Evolutionary conservation across 805 yeast species (phyloP).

Genomic region (Metschnikowia lachancei): DNA sequence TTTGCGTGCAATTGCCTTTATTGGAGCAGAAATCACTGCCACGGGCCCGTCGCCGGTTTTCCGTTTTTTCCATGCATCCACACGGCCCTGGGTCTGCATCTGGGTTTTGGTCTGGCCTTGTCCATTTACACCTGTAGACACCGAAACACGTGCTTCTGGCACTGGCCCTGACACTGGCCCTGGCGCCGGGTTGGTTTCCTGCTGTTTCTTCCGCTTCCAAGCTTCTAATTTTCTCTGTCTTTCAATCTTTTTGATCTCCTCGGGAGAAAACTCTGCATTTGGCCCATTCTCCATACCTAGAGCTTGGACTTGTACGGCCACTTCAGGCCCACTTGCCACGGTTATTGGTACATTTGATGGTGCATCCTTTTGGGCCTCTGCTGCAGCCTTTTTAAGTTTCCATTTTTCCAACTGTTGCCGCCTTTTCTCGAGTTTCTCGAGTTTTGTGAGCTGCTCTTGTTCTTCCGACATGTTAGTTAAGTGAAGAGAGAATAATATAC

Average conservation of each 20-base stretch:
- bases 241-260: constrained; percentile 14
- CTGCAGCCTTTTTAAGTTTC: constrained; percentile 50
- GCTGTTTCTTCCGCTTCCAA: constrained; percentile 22
- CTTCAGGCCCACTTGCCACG: background rate
- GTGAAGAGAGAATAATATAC: background rate
- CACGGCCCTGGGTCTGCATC: constrained; percentile 24
- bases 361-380: background rate
- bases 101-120: constrained; percentile 15
- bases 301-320: background rate
- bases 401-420: constrained; percentile 57
- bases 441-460: constrained; percentile 19
- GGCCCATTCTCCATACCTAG: background rate
- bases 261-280: background rate
- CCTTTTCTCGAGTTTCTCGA: constrained; percentile 40
- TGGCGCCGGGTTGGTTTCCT: constrained; percentile 4
- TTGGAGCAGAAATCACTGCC: constrained; percentile 13
- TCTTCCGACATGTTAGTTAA: constrained; percentile 19
- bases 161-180: background rate
- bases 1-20: constrained; percentile 1
- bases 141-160: background rate
- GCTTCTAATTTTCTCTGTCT: constrained; percentile 19
- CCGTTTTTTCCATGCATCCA: constrained; percentile 54
- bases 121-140: background rate
- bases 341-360: background rate
- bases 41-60: background rate